Percentiles rank a stretch among this genome's conserved stretches.
Conservation (phyloP, 345 rosid genomes). For the Populus alba region DNA sequence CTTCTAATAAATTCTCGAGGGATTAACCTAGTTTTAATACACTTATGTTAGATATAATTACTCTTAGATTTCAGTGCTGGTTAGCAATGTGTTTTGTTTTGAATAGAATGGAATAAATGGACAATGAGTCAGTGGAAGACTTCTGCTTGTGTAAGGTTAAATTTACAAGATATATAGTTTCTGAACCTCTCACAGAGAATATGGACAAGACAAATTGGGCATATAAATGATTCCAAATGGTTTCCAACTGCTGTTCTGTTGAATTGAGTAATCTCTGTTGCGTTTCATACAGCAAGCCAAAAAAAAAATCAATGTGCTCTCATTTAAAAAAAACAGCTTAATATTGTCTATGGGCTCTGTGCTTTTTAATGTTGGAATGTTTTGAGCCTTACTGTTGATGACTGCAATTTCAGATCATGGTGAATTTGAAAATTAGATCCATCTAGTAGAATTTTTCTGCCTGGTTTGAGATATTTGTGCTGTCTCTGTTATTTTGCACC, state of each 20-base stretch:
- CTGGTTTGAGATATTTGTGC: neutral
- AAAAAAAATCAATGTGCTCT: neutral
- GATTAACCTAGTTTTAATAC: neutral
- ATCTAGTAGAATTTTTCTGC: neutral
- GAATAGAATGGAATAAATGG: neutral
- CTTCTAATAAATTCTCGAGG: neutral
- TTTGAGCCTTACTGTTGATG: neutral
- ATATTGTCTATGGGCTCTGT: neutral
- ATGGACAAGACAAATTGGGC: neutral
- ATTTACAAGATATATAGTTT: neutral
- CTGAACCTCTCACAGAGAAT: neutral
- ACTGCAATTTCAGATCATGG: neutral
- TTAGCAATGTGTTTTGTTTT: neutral
- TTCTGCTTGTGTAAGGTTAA: neutral
- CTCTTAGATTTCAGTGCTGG: neutral
- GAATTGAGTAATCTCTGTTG: neutral
- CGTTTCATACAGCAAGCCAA: neutral
- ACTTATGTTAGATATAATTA: neutral
- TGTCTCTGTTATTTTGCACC: neutral
- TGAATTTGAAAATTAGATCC: neutral
- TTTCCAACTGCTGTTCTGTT: neutral
- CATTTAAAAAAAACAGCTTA: neutral
- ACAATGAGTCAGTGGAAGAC: neutral
- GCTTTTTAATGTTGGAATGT: neutral
- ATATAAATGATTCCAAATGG: neutral